These are phyloP conservation scores for Astrephomene gubernaculifera DNA, from an alignment of 139 green algal species.

Conservation along the genomic window DNA sequence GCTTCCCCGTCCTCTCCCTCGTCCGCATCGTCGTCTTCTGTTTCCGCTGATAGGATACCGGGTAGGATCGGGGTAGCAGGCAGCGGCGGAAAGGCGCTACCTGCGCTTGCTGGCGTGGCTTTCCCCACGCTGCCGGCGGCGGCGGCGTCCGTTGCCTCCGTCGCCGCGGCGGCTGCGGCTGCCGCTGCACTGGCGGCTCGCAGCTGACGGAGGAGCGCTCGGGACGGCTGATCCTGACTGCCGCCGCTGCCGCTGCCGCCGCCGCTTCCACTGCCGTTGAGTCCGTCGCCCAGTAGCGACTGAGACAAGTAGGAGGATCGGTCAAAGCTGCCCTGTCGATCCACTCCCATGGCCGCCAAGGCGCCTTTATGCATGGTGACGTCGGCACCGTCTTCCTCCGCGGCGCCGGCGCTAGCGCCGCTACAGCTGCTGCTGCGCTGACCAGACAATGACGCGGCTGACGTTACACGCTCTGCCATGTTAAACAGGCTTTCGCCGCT, in stretches of 20 bases:
- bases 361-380: constrained; percentile 26
- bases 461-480: constrained; percentile 30
- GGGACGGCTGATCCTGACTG: background rate
- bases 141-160: background rate
- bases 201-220: constrained; percentile 11
- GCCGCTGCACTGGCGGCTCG: constrained; percentile 19
- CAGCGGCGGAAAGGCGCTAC: constrained; percentile 9
- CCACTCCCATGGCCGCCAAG: constrained; percentile 20
- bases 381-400: background rate
- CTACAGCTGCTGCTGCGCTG: too few species aligned
- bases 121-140: background rate
- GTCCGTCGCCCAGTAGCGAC: constrained; percentile 8
- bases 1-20: background rate
- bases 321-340: constrained; percentile 18
- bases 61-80: constrained; percentile 18
- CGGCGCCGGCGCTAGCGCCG: background rate
- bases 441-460: too few species aligned
- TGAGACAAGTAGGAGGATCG: constrained; percentile 30
- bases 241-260: background rate
- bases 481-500: constrained; percentile 32
- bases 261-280: background rate
- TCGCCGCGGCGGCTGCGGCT: background rate
- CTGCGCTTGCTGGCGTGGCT: too few species aligned
- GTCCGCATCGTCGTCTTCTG: background rate
- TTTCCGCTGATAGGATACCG: background rate